Evolutionary conservation across 2,329 filamentous ascomycete species (phyloP).

Genomic region (Akanthomyces dipterigenus): DNA sequence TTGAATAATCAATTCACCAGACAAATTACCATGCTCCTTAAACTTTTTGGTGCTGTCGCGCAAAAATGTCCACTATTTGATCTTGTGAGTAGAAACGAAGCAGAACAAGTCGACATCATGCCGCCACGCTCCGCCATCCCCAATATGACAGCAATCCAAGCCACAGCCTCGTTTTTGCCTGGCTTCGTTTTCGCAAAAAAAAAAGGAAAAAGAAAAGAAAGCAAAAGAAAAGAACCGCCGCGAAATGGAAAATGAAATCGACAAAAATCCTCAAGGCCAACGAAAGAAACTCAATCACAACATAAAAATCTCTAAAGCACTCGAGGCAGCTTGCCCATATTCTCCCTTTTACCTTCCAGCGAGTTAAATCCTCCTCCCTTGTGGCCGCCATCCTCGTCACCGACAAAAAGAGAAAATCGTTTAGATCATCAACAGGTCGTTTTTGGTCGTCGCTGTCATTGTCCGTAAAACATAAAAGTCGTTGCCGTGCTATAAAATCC

Average conservation of each 20-base stretch:
- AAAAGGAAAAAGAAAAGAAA: not conserved
- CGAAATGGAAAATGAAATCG: not conserved
- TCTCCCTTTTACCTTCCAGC: not conserved
- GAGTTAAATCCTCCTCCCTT: not conserved
- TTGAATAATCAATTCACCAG: not conserved
- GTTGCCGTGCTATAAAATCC: slow-evolving; percentile 1
- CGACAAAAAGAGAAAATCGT: not conserved
- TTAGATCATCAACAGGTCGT: not conserved
- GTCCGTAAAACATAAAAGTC: not conserved
- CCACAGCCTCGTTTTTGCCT: not conserved
- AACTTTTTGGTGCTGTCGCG: not conserved
- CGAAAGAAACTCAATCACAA: not conserved
- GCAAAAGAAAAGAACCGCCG: not conserved
- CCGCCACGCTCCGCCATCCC: too few species aligned
- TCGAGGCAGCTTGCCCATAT: not conserved
- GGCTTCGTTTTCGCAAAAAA: not conserved
- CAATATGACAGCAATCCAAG: not conserved
- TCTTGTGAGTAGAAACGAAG: not conserved
- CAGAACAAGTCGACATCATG: not conserved
- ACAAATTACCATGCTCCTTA: not conserved
- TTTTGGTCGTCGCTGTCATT: not conserved
- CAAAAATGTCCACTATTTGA: not conserved
- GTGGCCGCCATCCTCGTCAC: not conserved
- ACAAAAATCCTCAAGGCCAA: not conserved
- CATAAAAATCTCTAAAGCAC: not conserved